Conservation (phyloP, 306 rosid species). For the Trifolium pratense region DNA sequence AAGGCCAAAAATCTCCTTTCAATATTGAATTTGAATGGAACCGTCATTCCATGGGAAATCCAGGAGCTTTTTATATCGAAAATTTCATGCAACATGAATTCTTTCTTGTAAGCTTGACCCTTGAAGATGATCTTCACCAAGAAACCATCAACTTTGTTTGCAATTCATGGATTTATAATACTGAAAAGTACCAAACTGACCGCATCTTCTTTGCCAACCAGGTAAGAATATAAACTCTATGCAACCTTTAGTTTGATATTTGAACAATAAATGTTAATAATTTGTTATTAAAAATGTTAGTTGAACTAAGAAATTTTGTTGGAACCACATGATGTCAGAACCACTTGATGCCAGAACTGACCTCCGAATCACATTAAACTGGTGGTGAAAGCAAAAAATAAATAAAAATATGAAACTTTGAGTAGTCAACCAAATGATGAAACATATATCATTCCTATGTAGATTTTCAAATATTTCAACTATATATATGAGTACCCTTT, state of each 20-base stretch:
- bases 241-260: neutral
- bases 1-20: slow-evolving; percentile 42
- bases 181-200: slow-evolving; percentile 31
- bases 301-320: too few species aligned
- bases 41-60: slow-evolving; percentile 46
- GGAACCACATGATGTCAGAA: too few species aligned
- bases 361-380: too few species aligned
- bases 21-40: slow-evolving; percentile 54
- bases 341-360: too few species aligned
- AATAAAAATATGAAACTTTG: too few species aligned
- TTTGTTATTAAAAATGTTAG: too few species aligned
- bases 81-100: slow-evolving; percentile 56
- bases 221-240: slow-evolving; percentile 37
- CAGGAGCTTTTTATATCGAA: slow-evolving; percentile 57
- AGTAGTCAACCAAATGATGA: too few species aligned
- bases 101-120: slow-evolving; percentile 58
- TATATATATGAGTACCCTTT: neutral
- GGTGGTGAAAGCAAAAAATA: too few species aligned
- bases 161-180: slow-evolving; percentile 70
- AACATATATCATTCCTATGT: too few species aligned
- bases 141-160: slow-evolving; percentile 55
- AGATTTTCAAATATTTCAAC: too few species aligned
- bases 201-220: slow-evolving; percentile 70
- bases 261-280: too few species aligned
- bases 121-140: slow-evolving; percentile 52